Base-by-base conservation (phyloP, 208 protist genomes). In the Herpetomonas tarakana region DNA sequence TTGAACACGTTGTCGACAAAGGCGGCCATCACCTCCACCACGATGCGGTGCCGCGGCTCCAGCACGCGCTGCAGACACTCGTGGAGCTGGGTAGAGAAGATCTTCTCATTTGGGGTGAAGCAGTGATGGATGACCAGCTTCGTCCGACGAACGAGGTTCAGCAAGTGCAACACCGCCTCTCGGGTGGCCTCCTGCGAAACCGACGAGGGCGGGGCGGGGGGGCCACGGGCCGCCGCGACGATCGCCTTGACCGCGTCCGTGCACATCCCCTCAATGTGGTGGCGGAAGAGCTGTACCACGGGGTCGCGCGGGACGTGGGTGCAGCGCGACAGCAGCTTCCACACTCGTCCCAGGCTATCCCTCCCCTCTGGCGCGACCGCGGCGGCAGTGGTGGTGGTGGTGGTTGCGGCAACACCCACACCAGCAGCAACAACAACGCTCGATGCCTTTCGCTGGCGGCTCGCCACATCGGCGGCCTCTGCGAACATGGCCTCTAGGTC, bases 1-100 rank as follows among this genome's bases (percentile, higher is more conserved):
- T 69, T 71, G 52, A 99, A 67, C 31, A 92, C 83, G 1, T 56
- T 70, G 60, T 99, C 97, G 16, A 97, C 52, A 62, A 89, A 98
- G 45, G 79, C 81, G 11, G 89, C 92, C 22, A 99, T 86, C 26
- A 70, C 29, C 57, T 70, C 62, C 63, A 62, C 69, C 63, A 70
- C 71, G 16, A 63, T 65, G 18, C 35, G 35, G 18, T 53, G 53
- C 2, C 68, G 60, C 19, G 54, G 53, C 41, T 74, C 68, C 27
- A 99, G 77, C 52, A 96, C 86, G 11, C 81, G 53, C 54, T 88
- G 82, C 31, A 98, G 91, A 12, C 84, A 72, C 31, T 95, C 91
- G 52, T 79, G 68, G 28, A 96, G 55, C 9, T 75, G 62, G 44
- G 90, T 65, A 2, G 52, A 50, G 59, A 91, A 79, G 9, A 58